phyloP scores from a whole-genome alignment of 805 yeast species.

The Ascoidea asiatica region DNA sequence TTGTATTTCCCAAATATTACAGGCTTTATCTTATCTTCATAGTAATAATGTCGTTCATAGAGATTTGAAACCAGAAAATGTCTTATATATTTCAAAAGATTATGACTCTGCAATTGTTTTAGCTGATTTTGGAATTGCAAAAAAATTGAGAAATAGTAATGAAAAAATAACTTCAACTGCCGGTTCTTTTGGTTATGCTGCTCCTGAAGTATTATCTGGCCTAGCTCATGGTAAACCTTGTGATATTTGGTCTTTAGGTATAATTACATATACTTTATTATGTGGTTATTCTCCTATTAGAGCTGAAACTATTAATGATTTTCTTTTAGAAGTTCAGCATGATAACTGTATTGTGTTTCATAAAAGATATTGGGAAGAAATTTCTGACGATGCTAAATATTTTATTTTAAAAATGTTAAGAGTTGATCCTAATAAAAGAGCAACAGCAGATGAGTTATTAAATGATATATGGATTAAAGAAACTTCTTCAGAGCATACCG shows the following conservation, averaged over 20 bases:
- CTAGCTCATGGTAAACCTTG: conserved; percentile 91
- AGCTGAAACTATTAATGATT: conserved; percentile 71
- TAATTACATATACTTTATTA: conserved; percentile 76
- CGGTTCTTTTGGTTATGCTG: conserved; percentile 93
- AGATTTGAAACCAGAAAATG: conserved; percentile 89
- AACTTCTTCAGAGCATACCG: conserved; percentile 27
- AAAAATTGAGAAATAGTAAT: conserved; percentile 43
- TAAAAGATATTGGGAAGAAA: conserved; percentile 71
- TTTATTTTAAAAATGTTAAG: conserved; percentile 64
- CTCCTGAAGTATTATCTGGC: conserved; percentile 80
- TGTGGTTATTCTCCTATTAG: conserved; percentile 91
- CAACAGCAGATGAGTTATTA: conserved; percentile 52
- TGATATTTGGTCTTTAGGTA: conserved; percentile 94
- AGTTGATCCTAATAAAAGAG: conserved; percentile 52
- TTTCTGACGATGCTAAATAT: conserved; percentile 67
- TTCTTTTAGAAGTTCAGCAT: conserved; percentile 61
- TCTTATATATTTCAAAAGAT: conserved; percentile 49
- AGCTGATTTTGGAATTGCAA: conserved; percentile 96
- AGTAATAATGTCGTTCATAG: conserved; percentile 73
- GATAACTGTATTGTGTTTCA: conserved; percentile 72
- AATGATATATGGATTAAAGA: conserved; percentile 64
- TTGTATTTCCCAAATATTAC: conserved; percentile 59
- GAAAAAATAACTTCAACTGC: conserved; percentile 62
- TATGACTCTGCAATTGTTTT: conserved; percentile 63
- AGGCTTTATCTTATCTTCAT: conserved; percentile 74